Evolutionary conservation across 225 moss, liverwort and hornwort genomes (phyloP).

Genomic region (Anthoceros angustus): DNA sequence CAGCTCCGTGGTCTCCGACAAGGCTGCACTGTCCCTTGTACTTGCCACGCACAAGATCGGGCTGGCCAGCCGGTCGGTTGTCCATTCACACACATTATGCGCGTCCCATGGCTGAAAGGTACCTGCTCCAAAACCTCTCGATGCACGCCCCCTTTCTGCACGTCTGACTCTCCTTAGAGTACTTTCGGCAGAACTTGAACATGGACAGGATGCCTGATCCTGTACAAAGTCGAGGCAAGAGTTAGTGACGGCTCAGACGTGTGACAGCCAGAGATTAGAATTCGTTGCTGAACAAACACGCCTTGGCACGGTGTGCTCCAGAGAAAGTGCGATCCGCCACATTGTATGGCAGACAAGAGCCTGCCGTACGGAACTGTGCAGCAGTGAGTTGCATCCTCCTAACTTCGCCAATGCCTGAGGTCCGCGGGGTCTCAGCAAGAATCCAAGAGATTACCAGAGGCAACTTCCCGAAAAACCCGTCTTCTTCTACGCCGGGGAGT

Average conservation of each 20-base stretch:
- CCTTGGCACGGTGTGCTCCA: neutral
- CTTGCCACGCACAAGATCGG: neutral
- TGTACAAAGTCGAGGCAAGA: neutral
- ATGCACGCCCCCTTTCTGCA: neutral
- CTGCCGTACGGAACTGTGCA: neutral
- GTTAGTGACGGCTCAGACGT: neutral
- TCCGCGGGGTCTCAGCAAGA: too few relatives aligned
- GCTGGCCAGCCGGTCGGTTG: neutral
- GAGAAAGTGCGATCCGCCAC: neutral
- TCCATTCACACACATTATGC: neutral
- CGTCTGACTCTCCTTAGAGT: neutral
- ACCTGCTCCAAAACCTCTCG: neutral
- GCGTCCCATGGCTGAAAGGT: neutral
- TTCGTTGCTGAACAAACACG: neutral
- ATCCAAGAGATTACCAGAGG: too few relatives aligned
- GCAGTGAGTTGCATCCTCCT: neutral
- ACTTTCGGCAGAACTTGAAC: neutral
- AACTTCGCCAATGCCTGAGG: neutral
- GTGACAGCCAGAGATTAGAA: neutral
- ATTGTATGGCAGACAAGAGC: neutral
- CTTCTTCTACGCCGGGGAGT: too few relatives aligned
- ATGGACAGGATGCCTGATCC: neutral
- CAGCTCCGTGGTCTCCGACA: neutral
- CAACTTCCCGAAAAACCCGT: too few relatives aligned
- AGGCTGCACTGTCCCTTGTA: neutral